These are phyloP conservation scores for Ascochyta viciae-villosae DNA, from an alignment of 2,329 filamentous ascomycete genomes.

Conservation along the genomic window DNA sequence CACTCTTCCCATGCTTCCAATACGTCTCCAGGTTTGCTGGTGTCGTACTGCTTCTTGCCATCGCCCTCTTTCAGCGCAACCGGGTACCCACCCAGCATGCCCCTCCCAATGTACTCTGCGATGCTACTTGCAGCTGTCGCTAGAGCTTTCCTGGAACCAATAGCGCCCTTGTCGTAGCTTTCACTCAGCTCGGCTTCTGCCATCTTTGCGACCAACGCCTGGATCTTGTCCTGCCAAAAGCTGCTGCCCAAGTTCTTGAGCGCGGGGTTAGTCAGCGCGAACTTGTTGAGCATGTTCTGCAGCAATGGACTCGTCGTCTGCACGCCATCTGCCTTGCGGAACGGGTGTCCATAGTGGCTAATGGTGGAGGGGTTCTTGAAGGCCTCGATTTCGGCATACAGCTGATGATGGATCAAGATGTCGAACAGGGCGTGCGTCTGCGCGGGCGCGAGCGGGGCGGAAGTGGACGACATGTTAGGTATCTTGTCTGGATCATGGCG, in stretches of 20 bases:
- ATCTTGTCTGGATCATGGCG: slow-evolving; percentile 6
- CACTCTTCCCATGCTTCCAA: slow-evolving; percentile 71
- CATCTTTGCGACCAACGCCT: slow-evolving; percentile 52
- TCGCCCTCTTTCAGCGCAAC: slow-evolving; percentile 47
- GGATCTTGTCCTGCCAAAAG: slow-evolving; percentile 53
- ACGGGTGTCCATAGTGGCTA: slow-evolving; percentile 73
- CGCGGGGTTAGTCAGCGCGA: slow-evolving; percentile 71
- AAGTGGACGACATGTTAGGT: slow-evolving; percentile 9
- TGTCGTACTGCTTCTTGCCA: slow-evolving; percentile 61
- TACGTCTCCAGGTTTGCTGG: slow-evolving; percentile 66
- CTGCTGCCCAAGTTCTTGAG: slow-evolving; percentile 64
- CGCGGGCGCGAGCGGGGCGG: slow-evolving; percentile 48
- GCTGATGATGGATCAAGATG: slow-evolving; percentile 61
- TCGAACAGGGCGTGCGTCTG: slow-evolving; percentile 62
- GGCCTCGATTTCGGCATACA: slow-evolving; percentile 71
- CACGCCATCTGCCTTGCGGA: slow-evolving; percentile 55
- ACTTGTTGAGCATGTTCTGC: slow-evolving; percentile 70
- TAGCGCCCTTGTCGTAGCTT: slow-evolving; percentile 79
- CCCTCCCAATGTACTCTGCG: slow-evolving; percentile 72
- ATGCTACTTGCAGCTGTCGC: slow-evolving; percentile 74
- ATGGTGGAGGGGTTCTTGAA: slow-evolving; percentile 73
- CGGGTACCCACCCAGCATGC: slow-evolving; percentile 68
- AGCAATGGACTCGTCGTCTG: slow-evolving; percentile 69
- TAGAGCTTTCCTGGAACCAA: slow-evolving; percentile 77
- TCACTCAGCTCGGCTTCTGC: slow-evolving; percentile 75